Conservation (phyloP, 495 filamentous ascomycete genomes). For the Monascus purpureus region DNA sequence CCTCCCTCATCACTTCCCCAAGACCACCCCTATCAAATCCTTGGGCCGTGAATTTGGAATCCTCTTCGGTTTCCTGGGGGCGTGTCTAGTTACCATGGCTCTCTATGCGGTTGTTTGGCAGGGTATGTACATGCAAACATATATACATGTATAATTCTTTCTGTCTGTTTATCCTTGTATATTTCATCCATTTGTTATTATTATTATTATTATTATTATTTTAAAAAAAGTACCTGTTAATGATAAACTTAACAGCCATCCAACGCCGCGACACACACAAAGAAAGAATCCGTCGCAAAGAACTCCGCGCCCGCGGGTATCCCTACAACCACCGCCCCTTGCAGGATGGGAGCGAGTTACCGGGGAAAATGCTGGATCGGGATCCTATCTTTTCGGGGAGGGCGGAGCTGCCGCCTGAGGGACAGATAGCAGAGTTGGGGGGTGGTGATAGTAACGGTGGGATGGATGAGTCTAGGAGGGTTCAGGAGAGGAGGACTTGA, state of each 20-base stretch:
- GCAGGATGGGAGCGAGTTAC: too few relatives aligned
- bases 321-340: constrained; percentile 4
- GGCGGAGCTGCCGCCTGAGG: too few relatives aligned
- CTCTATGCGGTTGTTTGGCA: constrained; percentile 26
- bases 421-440: too few relatives aligned
- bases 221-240: not conserved
- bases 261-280: constrained; percentile 13
- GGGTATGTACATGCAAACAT: constrained; percentile 9
- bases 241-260: constrained; percentile 3
- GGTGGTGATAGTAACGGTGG: too few relatives aligned
- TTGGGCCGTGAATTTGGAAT: constrained; percentile 28
- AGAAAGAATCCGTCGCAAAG: constrained; percentile 23
- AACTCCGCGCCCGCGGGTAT: constrained; percentile 11
- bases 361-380: constrained; percentile 3
- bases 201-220: not conserved
- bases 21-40: constrained; percentile 16
- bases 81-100: constrained; percentile 22
- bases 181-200: not conserved
- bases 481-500: too few relatives aligned
- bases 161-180: not conserved
- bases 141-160: not conserved
- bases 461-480: too few relatives aligned
- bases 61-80: constrained; percentile 26
- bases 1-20: constrained; percentile 12
- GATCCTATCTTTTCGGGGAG: too few relatives aligned